Percentiles rank a stretch among this genome's conserved stretches.
Evolutionary conservation across 352 stramenopile genomes (phyloP).

Genomic region (Phytopythium aichiense): DNA sequence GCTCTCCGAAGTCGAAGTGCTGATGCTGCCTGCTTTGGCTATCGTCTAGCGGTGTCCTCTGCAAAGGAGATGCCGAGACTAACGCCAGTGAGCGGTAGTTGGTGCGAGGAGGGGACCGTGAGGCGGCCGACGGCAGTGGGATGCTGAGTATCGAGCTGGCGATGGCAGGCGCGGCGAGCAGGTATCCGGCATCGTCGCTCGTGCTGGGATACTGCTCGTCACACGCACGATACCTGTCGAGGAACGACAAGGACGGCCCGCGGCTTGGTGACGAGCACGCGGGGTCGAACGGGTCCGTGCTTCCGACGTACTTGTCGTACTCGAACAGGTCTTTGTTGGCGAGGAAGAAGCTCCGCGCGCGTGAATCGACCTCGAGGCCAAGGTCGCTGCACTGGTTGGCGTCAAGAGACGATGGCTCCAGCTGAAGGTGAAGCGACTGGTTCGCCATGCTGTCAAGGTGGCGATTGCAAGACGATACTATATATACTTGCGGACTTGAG

Average conservation of each 20-base stretch:
- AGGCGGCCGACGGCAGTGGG: background rate
- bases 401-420: background rate
- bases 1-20: background rate
- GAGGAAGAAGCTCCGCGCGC: slow-evolving; percentile 42
- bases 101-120: background rate
- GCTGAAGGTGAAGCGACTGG: background rate
- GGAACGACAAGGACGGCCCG: slow-evolving; percentile 26
- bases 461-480: background rate
- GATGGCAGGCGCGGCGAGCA: background rate
- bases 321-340: slow-evolving; percentile 62
- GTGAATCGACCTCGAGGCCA: slow-evolving; percentile 1
- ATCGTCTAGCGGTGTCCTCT: background rate
- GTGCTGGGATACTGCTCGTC: slow-evolving; percentile 10
- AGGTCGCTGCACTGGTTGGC: background rate
- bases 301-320: slow-evolving; percentile 50
- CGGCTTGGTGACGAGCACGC: slow-evolving; percentile 2
- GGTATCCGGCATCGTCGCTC: background rate
- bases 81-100: background rate
- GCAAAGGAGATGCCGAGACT: background rate
- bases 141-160: slow-evolving; percentile 2
- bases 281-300: slow-evolving; percentile 13
- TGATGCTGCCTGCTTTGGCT: background rate
- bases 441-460: background rate
- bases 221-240: slow-evolving; percentile 45
- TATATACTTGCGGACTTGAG: background rate